Evolutionary conservation across 1,284 basidiomycete genomes (phyloP).

Genomic region (Nidula niveotomentosa): DNA sequence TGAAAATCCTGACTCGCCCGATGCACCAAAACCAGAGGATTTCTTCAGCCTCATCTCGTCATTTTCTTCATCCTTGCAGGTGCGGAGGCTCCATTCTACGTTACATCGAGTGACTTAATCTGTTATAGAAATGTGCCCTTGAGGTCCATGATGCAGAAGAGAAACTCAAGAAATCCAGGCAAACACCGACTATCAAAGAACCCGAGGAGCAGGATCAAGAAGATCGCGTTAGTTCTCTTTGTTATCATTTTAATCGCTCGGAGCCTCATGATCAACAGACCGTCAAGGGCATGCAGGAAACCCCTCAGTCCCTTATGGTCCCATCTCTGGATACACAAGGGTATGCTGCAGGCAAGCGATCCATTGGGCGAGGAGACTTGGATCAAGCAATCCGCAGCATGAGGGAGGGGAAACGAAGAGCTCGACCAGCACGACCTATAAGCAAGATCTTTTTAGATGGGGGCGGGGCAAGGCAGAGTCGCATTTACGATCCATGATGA

Average conservation of each 20-base stretch:
- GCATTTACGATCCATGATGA: slow-evolving; percentile 21
- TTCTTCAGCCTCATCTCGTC: slow-evolving; percentile 74
- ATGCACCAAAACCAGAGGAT: slow-evolving; percentile 73
- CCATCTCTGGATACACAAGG: slow-evolving; percentile 23
- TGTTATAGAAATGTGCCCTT: slow-evolving; percentile 67
- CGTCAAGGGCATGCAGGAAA: slow-evolving; percentile 28
- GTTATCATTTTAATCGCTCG: neutral
- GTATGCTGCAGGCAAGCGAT: slow-evolving; percentile 38
- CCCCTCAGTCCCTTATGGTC: neutral
- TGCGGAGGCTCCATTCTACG: slow-evolving; percentile 18
- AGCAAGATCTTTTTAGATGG: slow-evolving; percentile 86
- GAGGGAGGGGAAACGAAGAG: slow-evolving; percentile 63
- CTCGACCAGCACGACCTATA: slow-evolving; percentile 44
- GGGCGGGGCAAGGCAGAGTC: slow-evolving; percentile 37
- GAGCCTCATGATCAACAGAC: slow-evolving; percentile 27
- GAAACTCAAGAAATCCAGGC: slow-evolving; percentile 24
- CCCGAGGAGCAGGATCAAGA: slow-evolving; percentile 27
- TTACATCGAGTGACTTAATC: neutral
- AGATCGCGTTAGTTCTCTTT: slow-evolving; percentile 9
- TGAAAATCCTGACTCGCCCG: slow-evolving; percentile 59
- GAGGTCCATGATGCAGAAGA: slow-evolving; percentile 62
- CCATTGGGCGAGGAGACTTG: slow-evolving; percentile 72
- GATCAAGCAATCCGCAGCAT: slow-evolving; percentile 84
- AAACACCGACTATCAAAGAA: slow-evolving; percentile 20
- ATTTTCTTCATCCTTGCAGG: slow-evolving; percentile 76